Conservation (phyloP, 2,329 filamentous ascomycete genomes). For the Penicillium sp. region DNA sequence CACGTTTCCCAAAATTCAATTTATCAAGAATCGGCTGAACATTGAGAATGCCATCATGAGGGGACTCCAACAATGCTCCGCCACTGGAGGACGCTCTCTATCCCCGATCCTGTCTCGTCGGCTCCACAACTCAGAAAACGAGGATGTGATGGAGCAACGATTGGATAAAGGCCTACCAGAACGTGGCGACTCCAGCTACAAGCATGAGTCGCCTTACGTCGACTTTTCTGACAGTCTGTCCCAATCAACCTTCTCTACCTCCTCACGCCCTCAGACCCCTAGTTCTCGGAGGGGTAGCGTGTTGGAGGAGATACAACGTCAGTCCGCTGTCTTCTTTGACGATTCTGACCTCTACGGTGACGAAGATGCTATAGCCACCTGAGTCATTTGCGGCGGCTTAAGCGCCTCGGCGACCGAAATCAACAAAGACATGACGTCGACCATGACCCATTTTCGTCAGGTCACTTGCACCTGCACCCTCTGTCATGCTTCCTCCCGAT, state of each 20-base stretch:
- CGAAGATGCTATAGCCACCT: constrained; percentile 24
- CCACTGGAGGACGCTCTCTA: constrained; percentile 24
- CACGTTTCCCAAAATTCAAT: constrained; percentile 87
- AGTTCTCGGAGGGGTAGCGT: constrained; percentile 30
- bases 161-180: constrained; percentile 31
- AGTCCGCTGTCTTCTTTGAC: constrained; percentile 49
- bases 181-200: constrained; percentile 20
- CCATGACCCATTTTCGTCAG: constrained; percentile 11
- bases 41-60: constrained; percentile 68
- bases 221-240: constrained; percentile 24
- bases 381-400: constrained; percentile 10
- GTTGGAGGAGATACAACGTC: constrained; percentile 46
- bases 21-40: constrained; percentile 81
- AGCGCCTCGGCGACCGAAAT: constrained; percentile 10
- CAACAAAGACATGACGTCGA: constrained; percentile 9
- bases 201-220: constrained; percentile 23
- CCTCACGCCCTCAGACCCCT: constrained; percentile 24
- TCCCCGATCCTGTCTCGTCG: constrained; percentile 32
- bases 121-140: constrained; percentile 16
- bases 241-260: constrained; percentile 19
- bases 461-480: constrained; percentile 16
- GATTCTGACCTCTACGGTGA: constrained; percentile 38
- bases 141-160: constrained; percentile 23
- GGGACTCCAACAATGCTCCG: constrained; percentile 45
- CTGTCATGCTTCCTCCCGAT: constrained; percentile 13